Evolutionary conservation across 75 land plant genomes (phyloP).

Genomic region (Cryptomeria japonica): DNA sequence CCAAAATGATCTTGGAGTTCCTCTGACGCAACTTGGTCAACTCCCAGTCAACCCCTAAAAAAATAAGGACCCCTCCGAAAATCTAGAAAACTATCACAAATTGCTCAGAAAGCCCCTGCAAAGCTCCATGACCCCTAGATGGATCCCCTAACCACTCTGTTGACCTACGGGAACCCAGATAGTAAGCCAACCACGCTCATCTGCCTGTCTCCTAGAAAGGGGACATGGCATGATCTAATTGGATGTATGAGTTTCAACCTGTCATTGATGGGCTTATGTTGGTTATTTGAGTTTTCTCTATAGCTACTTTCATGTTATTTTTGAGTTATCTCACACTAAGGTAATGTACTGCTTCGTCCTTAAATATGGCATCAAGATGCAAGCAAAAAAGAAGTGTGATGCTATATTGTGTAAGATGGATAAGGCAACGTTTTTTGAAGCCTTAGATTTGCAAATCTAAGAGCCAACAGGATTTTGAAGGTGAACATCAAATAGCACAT

Average conservation of each 20-base stretch:
- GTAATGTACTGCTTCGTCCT: background rate
- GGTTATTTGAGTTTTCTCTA: background rate
- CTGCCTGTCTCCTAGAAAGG: too few species aligned
- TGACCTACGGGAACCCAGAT: too few species aligned
- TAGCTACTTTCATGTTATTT: background rate
- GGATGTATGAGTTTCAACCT: background rate
- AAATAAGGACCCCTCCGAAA: too few species aligned
- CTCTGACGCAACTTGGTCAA: too few species aligned
- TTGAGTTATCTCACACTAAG: background rate
- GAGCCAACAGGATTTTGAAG: background rate
- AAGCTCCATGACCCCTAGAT: too few species aligned
- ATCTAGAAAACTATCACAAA: too few species aligned
- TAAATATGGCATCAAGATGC: background rate
- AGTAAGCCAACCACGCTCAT: too few species aligned
- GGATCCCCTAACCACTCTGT: too few species aligned
- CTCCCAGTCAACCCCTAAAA: too few species aligned
- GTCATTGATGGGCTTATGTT: background rate
- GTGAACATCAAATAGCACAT: background rate
- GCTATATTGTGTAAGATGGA: background rate
- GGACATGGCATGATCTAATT: too few species aligned
- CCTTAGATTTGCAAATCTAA: background rate
- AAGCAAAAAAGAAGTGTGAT: background rate
- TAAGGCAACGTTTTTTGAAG: background rate
- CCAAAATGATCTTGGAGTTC: too few species aligned
- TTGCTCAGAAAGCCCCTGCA: too few species aligned